A percentile compares a stretch with the other conserved stretches of the same genome.
These are phyloP conservation scores for Rhododendron ovatum DNA, from an alignment of 148 eudicot genomes.

Conservation along the genomic window DNA sequence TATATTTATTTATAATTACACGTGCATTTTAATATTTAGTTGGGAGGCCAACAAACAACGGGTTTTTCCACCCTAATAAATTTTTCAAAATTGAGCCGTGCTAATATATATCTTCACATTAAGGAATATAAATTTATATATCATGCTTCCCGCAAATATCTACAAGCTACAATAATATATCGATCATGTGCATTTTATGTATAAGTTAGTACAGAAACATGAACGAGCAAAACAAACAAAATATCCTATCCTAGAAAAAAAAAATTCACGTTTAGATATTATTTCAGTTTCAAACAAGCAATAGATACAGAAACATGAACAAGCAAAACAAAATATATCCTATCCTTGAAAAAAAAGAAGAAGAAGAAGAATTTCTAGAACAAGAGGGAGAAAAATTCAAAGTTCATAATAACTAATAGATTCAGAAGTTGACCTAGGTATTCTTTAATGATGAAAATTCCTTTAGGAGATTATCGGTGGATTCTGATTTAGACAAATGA, in stretches of 20 bases:
- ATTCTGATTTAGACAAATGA: background rate
- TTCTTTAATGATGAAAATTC: background rate
- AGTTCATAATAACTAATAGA: background rate
- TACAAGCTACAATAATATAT: background rate
- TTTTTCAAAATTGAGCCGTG: background rate
- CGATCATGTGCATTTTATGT: background rate
- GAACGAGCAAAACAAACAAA: no score
- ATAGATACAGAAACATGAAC: background rate
- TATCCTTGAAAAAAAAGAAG: no score
- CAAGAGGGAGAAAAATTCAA: background rate
- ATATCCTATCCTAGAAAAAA: no score
- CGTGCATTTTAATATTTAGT: background rate
- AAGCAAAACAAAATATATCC: background rate
- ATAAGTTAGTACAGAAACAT: background rate
- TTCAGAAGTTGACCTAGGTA: conserved; percentile 12
- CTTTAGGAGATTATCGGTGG: background rate
- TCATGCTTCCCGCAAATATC: background rate
- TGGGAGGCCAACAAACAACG: background rate
- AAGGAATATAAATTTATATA: background rate
- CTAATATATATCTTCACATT: background rate
- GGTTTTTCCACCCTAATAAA: background rate
- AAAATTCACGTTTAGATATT: background rate
- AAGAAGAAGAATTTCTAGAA: background rate
- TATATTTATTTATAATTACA: background rate
- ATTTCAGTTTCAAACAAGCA: background rate